Conservation (phyloP, 2,329 filamentous ascomycete genomes). For the Colletotrichum orchidophilum region DNA sequence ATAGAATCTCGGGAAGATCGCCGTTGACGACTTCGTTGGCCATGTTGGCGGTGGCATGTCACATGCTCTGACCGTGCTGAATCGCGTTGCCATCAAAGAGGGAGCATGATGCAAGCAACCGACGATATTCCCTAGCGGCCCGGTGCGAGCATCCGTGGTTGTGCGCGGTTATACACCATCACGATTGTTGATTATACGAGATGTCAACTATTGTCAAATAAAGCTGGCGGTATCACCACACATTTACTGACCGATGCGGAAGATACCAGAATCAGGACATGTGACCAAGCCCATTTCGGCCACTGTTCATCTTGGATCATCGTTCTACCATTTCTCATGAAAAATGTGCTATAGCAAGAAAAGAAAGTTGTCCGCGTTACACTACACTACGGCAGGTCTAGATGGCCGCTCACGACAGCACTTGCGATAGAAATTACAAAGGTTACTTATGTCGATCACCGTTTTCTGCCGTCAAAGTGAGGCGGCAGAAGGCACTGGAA, state of each 20-base stretch:
- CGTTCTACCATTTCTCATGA: conserved; percentile 3
- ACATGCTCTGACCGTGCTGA: neutral
- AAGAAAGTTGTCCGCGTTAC: neutral
- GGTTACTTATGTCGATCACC: no score
- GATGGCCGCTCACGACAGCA: neutral
- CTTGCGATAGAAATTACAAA: neutral
- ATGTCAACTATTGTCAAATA: neutral
- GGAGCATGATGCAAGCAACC: conserved; percentile 13
- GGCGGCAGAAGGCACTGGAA: neutral
- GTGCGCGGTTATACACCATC: neutral
- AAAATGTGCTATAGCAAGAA: neutral
- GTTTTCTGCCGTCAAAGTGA: neutral
- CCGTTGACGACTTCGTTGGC: no score
- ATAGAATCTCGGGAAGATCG: neutral
- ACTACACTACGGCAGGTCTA: neutral
- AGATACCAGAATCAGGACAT: neutral
- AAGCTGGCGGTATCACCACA: neutral
- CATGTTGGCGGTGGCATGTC: neutral
- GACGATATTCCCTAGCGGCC: conserved; percentile 17
- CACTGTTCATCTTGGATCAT: conserved; percentile 11
- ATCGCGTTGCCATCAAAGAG: neutral
- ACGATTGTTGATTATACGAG: neutral
- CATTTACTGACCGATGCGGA: neutral
- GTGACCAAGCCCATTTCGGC: conserved; percentile 1
- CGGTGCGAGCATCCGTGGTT: conserved; percentile 19